phyloP scores from a whole-genome alignment of 2,329 filamentous ascomycete species.

The Pezicula radicicola region DNA sequence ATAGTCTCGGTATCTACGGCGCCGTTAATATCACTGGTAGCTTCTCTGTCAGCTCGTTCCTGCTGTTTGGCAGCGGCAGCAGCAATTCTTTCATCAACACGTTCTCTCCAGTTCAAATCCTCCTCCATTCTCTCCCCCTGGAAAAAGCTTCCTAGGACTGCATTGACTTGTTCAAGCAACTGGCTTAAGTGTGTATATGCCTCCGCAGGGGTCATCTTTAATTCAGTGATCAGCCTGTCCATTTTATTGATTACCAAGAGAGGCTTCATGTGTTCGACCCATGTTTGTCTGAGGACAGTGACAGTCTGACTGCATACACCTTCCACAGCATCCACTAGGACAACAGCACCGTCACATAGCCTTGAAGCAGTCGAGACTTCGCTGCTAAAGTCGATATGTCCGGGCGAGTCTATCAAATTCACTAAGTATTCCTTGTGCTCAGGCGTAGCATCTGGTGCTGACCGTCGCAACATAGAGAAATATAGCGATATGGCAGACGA shows the following conservation, averaged over 20 bases:
- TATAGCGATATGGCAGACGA: conserved; percentile 96
- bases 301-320: conserved; percentile 98
- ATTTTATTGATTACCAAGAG: conserved; percentile 98
- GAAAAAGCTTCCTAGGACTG: conserved; percentile 95
- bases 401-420: conserved; percentile 96
- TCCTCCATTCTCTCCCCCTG: conserved; percentile 99
- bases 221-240: conserved; percentile 88
- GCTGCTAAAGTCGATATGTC: conserved; percentile 97
- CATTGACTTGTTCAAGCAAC: conserved; percentile 92
- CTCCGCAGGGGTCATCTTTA: conserved; percentile 88
- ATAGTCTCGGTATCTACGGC: conserved; percentile 46
- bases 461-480: conserved; percentile 84
- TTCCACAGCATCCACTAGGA: conserved; percentile 94
- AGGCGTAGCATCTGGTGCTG: conserved; percentile 63
- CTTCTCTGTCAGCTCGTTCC: conserved; percentile 32
- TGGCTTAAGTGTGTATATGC: conserved; percentile 88
- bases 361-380: conserved; percentile 95
- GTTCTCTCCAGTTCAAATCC: conserved; percentile 91
- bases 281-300: conserved; percentile 90
- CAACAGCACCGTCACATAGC: conserved; percentile 89
- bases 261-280: conserved; percentile 93
- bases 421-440: conserved; percentile 87
- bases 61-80: conserved; percentile 64
- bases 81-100: conserved; percentile 80
- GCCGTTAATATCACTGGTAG: conserved; percentile 22